Evolutionary conservation across 2,329 filamentous ascomycete genomes (phyloP).

Genomic region (Nakataea oryzae): DNA sequence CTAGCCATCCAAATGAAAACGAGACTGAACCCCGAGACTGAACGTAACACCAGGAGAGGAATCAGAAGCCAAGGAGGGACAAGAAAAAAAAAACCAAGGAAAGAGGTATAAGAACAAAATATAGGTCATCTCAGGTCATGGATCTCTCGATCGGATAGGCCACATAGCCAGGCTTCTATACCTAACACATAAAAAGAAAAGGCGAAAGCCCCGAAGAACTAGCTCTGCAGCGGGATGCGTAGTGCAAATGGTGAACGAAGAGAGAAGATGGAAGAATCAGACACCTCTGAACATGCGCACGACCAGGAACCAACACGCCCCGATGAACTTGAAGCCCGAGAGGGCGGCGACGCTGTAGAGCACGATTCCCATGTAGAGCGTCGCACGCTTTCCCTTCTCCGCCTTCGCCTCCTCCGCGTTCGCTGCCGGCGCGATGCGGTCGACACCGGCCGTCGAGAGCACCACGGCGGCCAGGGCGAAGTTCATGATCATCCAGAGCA

Average conservation of each 20-base stretch:
- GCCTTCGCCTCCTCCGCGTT: conserved; percentile 33
- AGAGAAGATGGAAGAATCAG: conserved; percentile 17
- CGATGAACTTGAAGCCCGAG: conserved; percentile 77
- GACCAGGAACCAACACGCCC: conserved; percentile 85
- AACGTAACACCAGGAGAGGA: too few species aligned
- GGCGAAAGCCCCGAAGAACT: background rate
- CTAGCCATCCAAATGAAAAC: too few species aligned
- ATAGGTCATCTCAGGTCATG: too few species aligned
- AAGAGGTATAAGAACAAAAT: too few species aligned
- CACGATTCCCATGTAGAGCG: conserved; percentile 78
- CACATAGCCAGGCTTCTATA: too few species aligned
- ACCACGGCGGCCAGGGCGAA: conserved; percentile 81
- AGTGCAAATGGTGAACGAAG: background rate
- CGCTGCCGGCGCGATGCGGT: conserved; percentile 46
- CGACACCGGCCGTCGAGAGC: conserved; percentile 72
- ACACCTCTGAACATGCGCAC: conserved; percentile 74
- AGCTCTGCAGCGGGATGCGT: background rate
- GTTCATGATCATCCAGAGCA: conserved; percentile 96
- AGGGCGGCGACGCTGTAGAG: conserved; percentile 82
- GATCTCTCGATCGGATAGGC: too few species aligned
- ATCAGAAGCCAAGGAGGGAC: too few species aligned
- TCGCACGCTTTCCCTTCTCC: conserved; percentile 36
- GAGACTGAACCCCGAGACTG: too few species aligned
- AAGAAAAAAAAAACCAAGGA: too few species aligned
- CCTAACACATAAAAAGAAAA: background rate